Conservation (phyloP, 352 stramenopile species). For the Phytophthora brassicae region DNA sequence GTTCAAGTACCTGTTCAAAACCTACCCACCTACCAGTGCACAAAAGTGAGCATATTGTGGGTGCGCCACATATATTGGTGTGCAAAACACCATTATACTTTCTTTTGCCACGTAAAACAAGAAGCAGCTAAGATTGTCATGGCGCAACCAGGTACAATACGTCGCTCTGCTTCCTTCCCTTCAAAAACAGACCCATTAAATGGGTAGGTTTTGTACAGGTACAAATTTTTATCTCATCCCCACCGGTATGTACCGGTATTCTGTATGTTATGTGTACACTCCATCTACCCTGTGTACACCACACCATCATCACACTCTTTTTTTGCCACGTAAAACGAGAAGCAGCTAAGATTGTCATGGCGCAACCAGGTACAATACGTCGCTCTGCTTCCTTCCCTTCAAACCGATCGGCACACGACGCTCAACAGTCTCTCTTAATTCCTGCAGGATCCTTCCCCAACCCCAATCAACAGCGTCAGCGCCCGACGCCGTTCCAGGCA, state of each 20-base stretch:
- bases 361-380: slow-evolving; percentile 29
- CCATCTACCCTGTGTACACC: slow-evolving; percentile 6
- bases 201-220: no score
- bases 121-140: slow-evolving; percentile 25
- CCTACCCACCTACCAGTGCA: no score
- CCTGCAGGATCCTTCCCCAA: slow-evolving; percentile 63
- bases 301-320: slow-evolving; percentile 11
- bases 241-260: no score
- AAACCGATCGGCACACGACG: neutral
- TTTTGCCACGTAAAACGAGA: slow-evolving; percentile 18
- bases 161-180: no score
- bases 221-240: no score
- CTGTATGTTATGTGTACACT: no score
- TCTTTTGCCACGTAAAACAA: slow-evolving; percentile 17
- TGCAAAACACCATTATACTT: slow-evolving; percentile 11
- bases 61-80: no score
- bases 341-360: slow-evolving; percentile 29
- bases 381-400: no score
- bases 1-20: neutral
- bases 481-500: slow-evolving; percentile 31
- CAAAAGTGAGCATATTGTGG: no score
- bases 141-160: slow-evolving; percentile 32
- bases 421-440: slow-evolving; percentile 1
- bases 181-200: no score
- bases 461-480: slow-evolving; percentile 53